Conservation (phyloP, 164 flowering plant species). For the Brasenia schreberi region DNA sequence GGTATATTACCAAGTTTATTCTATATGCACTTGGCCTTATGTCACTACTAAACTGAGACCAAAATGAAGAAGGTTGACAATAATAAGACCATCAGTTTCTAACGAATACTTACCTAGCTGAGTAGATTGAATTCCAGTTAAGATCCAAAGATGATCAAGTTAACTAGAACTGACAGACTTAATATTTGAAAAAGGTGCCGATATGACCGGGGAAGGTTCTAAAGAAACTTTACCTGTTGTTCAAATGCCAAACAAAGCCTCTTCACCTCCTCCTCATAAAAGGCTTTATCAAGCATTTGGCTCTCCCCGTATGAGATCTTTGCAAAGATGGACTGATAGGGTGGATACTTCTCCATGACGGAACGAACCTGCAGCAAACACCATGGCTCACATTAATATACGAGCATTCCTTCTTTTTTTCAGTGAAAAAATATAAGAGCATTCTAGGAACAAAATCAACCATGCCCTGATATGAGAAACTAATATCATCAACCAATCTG, state of each 20-base stretch:
- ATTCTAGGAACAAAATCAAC: not conserved
- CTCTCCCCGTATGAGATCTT: conserved; percentile 94
- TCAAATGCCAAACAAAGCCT: conserved; percentile 93
- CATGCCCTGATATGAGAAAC: not conserved
- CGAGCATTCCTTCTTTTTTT: not conserved
- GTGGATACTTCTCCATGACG: conserved; percentile 95
- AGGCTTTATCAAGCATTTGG: conserved; percentile 98
- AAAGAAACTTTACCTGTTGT: conserved; percentile 57
- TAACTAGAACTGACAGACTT: too few relatives aligned
- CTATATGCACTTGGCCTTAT: too few relatives aligned
- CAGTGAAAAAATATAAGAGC: not conserved
- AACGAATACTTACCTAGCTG: too few relatives aligned
- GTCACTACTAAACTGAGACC: too few relatives aligned
- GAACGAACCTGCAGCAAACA: conserved; percentile 57
- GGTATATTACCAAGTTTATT: too few relatives aligned
- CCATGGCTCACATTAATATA: not conserved
- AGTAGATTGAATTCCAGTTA: too few relatives aligned
- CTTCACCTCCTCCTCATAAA: conserved; percentile 98
- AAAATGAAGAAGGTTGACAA: not conserved
- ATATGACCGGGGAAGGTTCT: too few relatives aligned
- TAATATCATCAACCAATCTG: not conserved
- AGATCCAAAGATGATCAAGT: too few relatives aligned
- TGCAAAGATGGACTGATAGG: conserved; percentile 87
- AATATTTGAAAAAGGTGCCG: too few relatives aligned
- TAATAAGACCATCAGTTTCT: not conserved